Base-by-base conservation (phyloP, 192 early-diverging fungal species). In the Coemansia sp. region DNA sequence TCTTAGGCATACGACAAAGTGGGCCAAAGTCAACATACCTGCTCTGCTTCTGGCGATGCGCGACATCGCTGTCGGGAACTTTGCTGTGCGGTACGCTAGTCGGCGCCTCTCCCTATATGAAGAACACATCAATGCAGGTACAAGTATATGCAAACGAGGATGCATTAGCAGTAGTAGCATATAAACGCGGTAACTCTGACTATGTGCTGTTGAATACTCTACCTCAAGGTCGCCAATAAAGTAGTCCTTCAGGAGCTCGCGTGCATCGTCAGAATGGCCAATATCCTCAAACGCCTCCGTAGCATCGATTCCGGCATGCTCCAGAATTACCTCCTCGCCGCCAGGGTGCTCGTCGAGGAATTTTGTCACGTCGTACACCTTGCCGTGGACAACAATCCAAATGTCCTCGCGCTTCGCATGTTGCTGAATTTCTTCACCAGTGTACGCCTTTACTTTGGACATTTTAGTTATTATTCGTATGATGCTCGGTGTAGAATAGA, bases 251-350 rank as follows among this genome's bases (percentile, higher is more conserved):
- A 98, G 86, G 72, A 98, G 72, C 18, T 94, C 93, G 64, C 90
- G 91, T 29, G 97, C 97, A 73, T 98, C 97, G 62, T 96, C 93
- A 36, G 93, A 95, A 86, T 98, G 96, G 27, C 97, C 97, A 76
- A 98, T 95, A 79, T 97, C 96, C 65, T 98, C 95, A 86, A 98
- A 98, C 24, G 94, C 91, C 72, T 92, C 95, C 44, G 93, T 93
- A 36, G 94, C 93, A 79, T 98, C 95, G 70, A 87, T 87, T 80
- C 94, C 97, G 60, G 90, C 95, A 71, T 92, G 88, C 82, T 97
- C 97, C 49, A 96, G 74, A 69, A 98, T 85, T 15, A 98, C 94
- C 80, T 98, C 97, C 85, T 97, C 97, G 77, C 97, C 97, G 78
- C 97, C 97, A 27, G 97, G 97, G 80, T 98, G 97, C 93, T 97